Percentiles rank a stretch among this genome's conserved stretches.
phyloP scores from a whole-genome alignment of 768 basidiomycete species.

The Auricularia sp. region DNA sequence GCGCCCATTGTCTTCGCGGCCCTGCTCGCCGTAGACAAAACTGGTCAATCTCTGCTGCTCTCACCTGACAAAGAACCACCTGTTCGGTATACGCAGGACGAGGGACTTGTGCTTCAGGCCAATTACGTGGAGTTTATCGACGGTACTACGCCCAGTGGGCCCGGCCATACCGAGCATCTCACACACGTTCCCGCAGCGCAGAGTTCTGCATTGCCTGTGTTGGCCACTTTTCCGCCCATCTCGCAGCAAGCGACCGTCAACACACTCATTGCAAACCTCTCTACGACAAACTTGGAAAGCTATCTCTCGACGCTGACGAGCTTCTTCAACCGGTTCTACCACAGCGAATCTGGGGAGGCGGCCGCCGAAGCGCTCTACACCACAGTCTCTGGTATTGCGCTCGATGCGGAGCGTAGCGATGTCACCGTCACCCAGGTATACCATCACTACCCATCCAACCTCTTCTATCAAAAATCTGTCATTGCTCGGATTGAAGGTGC shows the following conservation, averaged over 20 bases:
- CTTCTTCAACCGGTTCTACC: neutral
- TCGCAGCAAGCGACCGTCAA: neutral
- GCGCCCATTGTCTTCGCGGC: too few relatives aligned
- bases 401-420: neutral
- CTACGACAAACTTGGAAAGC: neutral
- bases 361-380: neutral
- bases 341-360: neutral
- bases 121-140: neutral
- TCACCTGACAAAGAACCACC: neutral
- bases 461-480: conserved; percentile 2
- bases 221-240: neutral
- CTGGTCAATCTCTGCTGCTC: neutral
- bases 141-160: neutral
- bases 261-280: neutral
- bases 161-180: neutral
- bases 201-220: neutral
- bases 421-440: neutral
- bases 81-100: neutral
- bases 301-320: neutral
- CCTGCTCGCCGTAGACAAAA: too few relatives aligned
- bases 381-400: neutral
- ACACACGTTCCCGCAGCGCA: neutral
- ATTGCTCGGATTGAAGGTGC: conserved; percentile 5
- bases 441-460: neutral
- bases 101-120: neutral